Base-by-base conservation (phyloP, 1,139 yeast species). In the Lodderomyces jiufengensis region DNA sequence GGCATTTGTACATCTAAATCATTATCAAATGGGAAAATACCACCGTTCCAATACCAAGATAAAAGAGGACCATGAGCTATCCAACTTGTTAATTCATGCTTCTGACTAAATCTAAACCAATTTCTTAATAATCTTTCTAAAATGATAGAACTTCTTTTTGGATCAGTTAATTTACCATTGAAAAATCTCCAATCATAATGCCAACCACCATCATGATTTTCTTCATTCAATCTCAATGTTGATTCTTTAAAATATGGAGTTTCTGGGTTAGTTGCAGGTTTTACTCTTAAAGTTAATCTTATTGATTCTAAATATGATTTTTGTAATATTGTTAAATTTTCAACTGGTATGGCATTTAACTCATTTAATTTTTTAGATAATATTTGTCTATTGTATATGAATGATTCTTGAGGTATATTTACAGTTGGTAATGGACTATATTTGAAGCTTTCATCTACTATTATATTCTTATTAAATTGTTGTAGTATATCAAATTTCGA, bases 21-120 rank as follows among this genome's bases (percentile, higher is more conserved):
- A 35, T 67, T 66, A 51, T 79, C 84, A 82, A 84, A 79, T 1
- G 84, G 83, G 49, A 78, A 54, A 11, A 62, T 68, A 48, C 74
- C 50, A 0, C 83, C 83, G 49, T 78, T 78, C 73, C 80, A 74
- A 46, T 69, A 66, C 76, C 82, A 79, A 1, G 82, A 80, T 23
- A 78, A 50, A 38, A 78, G 55, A 0, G 80, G 60, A 0, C 84
- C 84, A 55, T 78, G 82, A 2, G 77, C 77, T n/a, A 78, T 52
- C 79, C 82, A 78, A 2, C 80, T 64, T 28, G 61, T 55, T 3
- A 76, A 40, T 0, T 70, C 70, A 3, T 59, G 37, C n/a, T 59
- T 50, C 14, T 54, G 52, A n/a, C 77, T 54, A 49, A 77, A 77
- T 18, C 66, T 52, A 8, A 77, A 53, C 83, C 83, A 79, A 0